Evolutionary conservation across 2,329 filamentous ascomycete species (phyloP), one percentile per base, ranked within the genome.

Genomic region (Dothistroma pini): DNA sequence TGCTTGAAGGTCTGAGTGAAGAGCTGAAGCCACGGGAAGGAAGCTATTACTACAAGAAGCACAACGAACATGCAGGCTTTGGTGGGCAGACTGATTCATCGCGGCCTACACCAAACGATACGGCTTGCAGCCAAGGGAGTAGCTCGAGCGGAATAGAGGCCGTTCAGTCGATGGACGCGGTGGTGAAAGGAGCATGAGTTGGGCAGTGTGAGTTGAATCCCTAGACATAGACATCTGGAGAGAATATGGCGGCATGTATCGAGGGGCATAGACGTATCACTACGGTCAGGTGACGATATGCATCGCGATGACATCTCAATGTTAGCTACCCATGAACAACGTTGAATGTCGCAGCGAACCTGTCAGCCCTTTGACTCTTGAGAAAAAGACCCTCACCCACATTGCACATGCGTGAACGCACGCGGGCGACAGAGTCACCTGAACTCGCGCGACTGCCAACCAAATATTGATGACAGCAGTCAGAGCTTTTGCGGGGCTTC

Each of bases 1-100:
- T 96, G 56, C 79, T 96, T 53, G 84, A 87, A 56, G 85, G 90
- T 66, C 80, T 97, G 32, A 88, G 88, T 6, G 78, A 83, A 1
- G 89, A 95, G 72, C 78, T 96, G 67, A 81, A 81, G 61, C 91
- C 91, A 44, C 89, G 89, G 78, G 77, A 77, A 31, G 77, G 80
- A 38, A 78, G 78, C 44, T 79, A 85, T 74, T 92, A 90, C 78
- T 87, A 85, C 75, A 97, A 96, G 80, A 90, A 88, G 76, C 93
- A 97, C 79, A 85, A 87, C 49, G 91, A 96, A 74, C 92, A 97
- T 76, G 86, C 88, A 59, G 90, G 90, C 14, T 96, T 74, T 60
- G 65, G 58, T 16, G 60, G 52, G n/a, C 32, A 35, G 41, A 8
- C 54, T 12, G 44, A 35, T n/a, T 41, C 16, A n/a, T 5, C 41